Conservation (phyloP, 2,329 filamentous ascomycete genomes). For the Epicoccum sorghinum region DNA sequence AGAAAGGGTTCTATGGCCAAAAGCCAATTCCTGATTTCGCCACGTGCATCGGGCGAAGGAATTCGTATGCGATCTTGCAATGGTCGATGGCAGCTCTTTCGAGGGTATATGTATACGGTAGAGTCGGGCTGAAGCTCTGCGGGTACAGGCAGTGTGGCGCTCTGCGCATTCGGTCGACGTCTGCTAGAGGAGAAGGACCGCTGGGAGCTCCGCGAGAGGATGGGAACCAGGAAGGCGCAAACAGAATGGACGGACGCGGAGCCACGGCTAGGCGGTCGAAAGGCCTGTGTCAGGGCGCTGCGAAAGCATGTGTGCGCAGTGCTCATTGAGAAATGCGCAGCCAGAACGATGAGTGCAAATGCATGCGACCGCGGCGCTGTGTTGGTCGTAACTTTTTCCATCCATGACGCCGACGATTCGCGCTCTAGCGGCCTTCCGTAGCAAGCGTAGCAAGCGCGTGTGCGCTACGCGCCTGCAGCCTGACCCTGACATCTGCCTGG, state of each 20-base stretch:
- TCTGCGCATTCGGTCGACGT: conserved; percentile 20
- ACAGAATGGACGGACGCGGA: conserved; percentile 31
- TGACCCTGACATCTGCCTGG: conserved; percentile 16
- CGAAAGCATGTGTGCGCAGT: conserved; percentile 46
- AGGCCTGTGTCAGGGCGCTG: conserved; percentile 45
- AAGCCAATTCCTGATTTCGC: conserved; percentile 43
- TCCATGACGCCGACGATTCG: conserved; percentile 31
- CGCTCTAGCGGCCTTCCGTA: conserved; percentile 13
- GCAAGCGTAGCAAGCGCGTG: conserved; percentile 15
- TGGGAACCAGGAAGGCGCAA: conserved; percentile 44
- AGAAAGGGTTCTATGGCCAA: conserved; percentile 45
- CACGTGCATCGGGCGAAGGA: conserved; percentile 25
- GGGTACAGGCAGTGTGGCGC: background rate
- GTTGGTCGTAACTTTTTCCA: conserved; percentile 35
- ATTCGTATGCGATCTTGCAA: conserved; percentile 22
- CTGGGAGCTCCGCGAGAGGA: conserved; percentile 28
- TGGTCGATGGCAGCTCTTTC: conserved; percentile 16
- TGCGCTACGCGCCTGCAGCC: conserved; percentile 12
- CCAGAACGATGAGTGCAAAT: conserved; percentile 22
- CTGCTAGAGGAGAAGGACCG: conserved; percentile 35
- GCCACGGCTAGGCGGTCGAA: conserved; percentile 34
- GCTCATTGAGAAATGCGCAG: conserved; percentile 43
- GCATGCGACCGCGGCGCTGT: conserved; percentile 19
- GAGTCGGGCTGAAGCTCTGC: conserved; percentile 1
- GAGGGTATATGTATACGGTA: conserved; percentile 1